These are phyloP conservation scores for Yamadazyma dushanensis DNA, from an alignment of 1,139 yeast genomes.

Conservation along the genomic window DNA sequence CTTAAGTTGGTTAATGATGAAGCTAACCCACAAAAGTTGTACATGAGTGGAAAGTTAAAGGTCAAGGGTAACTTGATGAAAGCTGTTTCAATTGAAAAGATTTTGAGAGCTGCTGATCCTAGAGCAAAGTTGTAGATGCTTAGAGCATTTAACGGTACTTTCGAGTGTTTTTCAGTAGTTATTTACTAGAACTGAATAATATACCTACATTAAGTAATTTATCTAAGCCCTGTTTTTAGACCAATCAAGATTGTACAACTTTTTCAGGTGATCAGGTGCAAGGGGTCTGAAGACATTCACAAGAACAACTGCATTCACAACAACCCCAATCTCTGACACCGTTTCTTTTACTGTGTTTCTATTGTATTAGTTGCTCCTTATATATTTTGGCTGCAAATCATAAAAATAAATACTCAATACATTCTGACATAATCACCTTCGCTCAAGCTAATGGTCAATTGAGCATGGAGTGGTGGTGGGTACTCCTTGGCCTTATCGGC, in stretches of 20 bases:
- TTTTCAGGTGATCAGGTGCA: too few relatives aligned
- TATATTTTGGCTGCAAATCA: too few relatives aligned
- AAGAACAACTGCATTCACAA: too few relatives aligned
- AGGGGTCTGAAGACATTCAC: too few relatives aligned
- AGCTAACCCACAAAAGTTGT: slow-evolving; percentile 24
- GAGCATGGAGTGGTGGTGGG: slow-evolving; percentile 33
- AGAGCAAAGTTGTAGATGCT: slow-evolving; percentile 18
- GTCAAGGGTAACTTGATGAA: slow-evolving; percentile 28
- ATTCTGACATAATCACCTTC: slow-evolving; percentile 25
- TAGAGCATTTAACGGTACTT: not conserved
- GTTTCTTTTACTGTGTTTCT: too few relatives aligned
- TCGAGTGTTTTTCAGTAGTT: not conserved
- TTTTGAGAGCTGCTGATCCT: slow-evolving; percentile 26
- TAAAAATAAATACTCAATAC: slow-evolving; percentile 12
- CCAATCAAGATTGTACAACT: too few relatives aligned
- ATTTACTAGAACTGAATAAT: too few relatives aligned
- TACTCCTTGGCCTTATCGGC: slow-evolving; percentile 23
- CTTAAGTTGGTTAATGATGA: slow-evolving; percentile 24
- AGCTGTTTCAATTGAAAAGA: slow-evolving; percentile 23
- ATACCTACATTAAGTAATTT: too few relatives aligned
- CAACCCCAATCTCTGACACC: too few relatives aligned
- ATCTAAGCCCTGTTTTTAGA: too few relatives aligned
- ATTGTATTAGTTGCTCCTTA: too few relatives aligned
- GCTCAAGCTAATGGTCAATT: slow-evolving; percentile 30
- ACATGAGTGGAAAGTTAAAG: slow-evolving; percentile 24